A percentile compares a stretch with the other conserved stretches of the same genome.
These are phyloP conservation scores for Pythium monospermum DNA, from an alignment of 352 stramenopile genomes.

Conservation along the genomic window DNA sequence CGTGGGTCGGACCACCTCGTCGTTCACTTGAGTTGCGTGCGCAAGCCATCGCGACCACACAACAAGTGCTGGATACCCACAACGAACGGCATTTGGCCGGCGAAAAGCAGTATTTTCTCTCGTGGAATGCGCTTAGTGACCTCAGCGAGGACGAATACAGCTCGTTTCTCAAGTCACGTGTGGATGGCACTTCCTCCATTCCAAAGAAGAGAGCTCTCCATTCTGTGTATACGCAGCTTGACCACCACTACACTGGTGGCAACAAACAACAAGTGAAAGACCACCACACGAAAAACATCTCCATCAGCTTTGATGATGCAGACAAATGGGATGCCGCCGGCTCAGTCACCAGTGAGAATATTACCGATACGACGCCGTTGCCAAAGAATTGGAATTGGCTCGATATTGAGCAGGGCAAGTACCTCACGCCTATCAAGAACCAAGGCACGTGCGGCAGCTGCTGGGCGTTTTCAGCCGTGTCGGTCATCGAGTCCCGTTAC, in stretches of 20 bases:
- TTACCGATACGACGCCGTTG: constrained; percentile 26
- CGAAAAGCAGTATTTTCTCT: constrained; percentile 42
- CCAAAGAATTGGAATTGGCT: constrained; percentile 60
- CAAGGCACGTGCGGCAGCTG: constrained; percentile 91
- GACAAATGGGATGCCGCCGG: constrained; percentile 10
- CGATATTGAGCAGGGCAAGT: constrained; percentile 65
- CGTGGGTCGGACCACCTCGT: constrained; percentile 36
- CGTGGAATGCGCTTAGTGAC: constrained; percentile 65
- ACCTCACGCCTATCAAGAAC: constrained; percentile 90
- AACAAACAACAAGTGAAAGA: constrained; percentile 2
- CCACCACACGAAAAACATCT: constrained; percentile 19
- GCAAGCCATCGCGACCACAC: constrained; percentile 37
- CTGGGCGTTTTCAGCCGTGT: constrained; percentile 89
- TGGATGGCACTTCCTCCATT: constrained; percentile 14
- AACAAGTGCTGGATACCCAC: constrained; percentile 33
- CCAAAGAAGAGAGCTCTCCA: constrained; percentile 8
- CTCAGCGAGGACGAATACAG: constrained; percentile 62
- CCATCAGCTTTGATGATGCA: constrained; percentile 22
- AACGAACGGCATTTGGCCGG: constrained; percentile 42
- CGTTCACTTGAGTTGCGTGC: constrained; percentile 35
- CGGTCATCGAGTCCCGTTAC: constrained; percentile 65
- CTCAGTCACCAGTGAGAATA: constrained; percentile 11
- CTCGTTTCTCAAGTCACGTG: constrained; percentile 44
- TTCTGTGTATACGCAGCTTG: constrained; percentile 17
- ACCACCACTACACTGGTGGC: constrained; percentile 1